These are phyloP conservation scores for Pythium volutum DNA, from an alignment of 352 stramenopile genomes.

Conservation along the genomic window DNA sequence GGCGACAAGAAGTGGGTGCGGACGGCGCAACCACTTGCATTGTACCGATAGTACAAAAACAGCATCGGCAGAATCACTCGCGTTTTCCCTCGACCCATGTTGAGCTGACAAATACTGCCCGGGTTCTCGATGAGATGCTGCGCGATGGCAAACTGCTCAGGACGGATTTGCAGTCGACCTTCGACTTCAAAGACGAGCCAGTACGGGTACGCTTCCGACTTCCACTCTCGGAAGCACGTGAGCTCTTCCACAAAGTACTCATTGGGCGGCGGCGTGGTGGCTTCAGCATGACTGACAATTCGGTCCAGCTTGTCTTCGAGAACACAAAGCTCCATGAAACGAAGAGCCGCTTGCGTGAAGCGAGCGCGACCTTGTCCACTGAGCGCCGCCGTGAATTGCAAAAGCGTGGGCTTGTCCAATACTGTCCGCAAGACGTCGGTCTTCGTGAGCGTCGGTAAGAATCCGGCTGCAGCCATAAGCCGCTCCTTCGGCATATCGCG, in stretches of 20 bases:
- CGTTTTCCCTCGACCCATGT: constrained; percentile 87
- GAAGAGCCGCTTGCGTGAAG: constrained; percentile 27
- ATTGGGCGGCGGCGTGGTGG: constrained; percentile 27
- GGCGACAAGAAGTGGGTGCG: constrained; percentile 56
- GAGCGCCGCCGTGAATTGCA: not conserved
- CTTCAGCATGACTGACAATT: constrained; percentile 30
- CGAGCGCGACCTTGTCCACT: not conserved
- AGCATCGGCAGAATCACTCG: constrained; percentile 87
- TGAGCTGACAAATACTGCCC: constrained; percentile 75
- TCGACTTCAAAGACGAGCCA: constrained; percentile 91
- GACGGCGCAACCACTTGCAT: constrained; percentile 22
- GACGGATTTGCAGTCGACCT: constrained; percentile 71
- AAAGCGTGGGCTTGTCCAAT: constrained; percentile 16
- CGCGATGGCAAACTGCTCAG: constrained; percentile 71
- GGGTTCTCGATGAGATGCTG: constrained; percentile 64
- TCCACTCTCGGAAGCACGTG: constrained; percentile 39
- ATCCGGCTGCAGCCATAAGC: not conserved
- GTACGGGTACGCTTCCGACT: constrained; percentile 47
- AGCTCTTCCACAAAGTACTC: constrained; percentile 49
- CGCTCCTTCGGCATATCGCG: not conserved
- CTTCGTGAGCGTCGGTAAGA: not conserved
- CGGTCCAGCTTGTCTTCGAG: constrained; percentile 69
- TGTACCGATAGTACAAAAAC: constrained; percentile 58
- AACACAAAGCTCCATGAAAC: constrained; percentile 66
- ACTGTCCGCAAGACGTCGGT: constrained; percentile 1